Conservation (phyloP, 495 filamentous ascomycete species). For the Friedmanniomyces endolithicus region DNA sequence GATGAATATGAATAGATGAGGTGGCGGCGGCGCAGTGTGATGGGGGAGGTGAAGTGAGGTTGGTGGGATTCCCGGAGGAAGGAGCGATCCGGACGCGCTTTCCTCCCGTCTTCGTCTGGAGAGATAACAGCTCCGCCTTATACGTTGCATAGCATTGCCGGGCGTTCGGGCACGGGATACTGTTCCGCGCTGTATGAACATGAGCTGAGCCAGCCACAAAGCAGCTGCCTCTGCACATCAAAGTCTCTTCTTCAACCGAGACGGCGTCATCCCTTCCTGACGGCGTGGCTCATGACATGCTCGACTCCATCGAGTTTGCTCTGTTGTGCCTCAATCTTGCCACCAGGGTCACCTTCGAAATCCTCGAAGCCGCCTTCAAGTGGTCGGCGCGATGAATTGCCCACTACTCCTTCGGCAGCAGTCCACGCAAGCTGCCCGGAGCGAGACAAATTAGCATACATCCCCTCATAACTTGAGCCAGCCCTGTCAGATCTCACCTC, state of each 20-base stretch:
- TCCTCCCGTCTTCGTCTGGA: no score
- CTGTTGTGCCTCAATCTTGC: neutral
- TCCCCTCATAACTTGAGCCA: constrained; percentile 34
- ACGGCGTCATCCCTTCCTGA: no score
- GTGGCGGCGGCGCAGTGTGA: neutral
- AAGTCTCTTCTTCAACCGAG: neutral
- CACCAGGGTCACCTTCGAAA: no score
- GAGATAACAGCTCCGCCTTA: neutral
- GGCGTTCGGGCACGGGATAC: neutral
- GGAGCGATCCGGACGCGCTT: no score
- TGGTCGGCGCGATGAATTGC: neutral
- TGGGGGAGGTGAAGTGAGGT: neutral
- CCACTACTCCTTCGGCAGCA: constrained; percentile 7
- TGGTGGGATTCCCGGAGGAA: neutral
- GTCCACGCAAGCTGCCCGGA: neutral
- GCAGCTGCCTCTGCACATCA: neutral
- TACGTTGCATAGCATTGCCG: neutral
- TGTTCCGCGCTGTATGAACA: neutral
- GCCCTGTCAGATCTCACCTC: constrained; percentile 21
- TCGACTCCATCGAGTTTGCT: neutral
- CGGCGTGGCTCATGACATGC: no score
- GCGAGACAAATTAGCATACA: no score
- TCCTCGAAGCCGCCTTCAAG: no score
- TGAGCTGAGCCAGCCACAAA: neutral
- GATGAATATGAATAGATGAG: constrained; percentile 9